phyloP scores from a whole-genome alignment of 257 asterid genomes.

The Voacanga thouarsii region DNA sequence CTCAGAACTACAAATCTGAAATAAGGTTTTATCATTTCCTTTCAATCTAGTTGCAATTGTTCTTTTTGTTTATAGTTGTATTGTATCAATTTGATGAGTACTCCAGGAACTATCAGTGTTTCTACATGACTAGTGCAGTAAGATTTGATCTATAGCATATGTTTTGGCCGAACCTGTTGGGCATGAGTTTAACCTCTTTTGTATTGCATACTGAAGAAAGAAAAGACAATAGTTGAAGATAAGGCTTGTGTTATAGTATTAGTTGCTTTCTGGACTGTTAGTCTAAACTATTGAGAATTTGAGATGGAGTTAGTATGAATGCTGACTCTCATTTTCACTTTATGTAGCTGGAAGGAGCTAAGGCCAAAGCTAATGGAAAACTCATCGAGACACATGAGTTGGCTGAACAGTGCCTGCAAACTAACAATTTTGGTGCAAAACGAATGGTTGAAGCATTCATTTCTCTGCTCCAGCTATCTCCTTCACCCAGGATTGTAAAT shows the following conservation, averaged over 20 bases:
- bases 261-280: no score
- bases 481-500: conserved; percentile 29
- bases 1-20: neutral
- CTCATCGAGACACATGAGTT: conserved; percentile 19
- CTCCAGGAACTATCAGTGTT: neutral
- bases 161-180: neutral
- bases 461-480: conserved; percentile 24
- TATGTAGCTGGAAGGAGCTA: conserved; percentile 18
- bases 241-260: neutral
- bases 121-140: neutral
- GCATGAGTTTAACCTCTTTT: no score
- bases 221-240: neutral
- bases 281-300: neutral
- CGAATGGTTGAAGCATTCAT: conserved; percentile 25
- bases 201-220: no score
- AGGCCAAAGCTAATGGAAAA: conserved; percentile 14
- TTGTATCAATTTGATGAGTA: neutral
- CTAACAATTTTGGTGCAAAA: conserved; percentile 27
- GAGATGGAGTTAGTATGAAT: neutral
- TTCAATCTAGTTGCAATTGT: neutral
- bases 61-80: neutral
- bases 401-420: conserved; percentile 8
- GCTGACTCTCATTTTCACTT: neutral
- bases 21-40: neutral
- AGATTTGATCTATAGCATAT: neutral